Conservation (phyloP, 495 filamentous ascomycete genomes). For the Podospora anserina region DNA sequence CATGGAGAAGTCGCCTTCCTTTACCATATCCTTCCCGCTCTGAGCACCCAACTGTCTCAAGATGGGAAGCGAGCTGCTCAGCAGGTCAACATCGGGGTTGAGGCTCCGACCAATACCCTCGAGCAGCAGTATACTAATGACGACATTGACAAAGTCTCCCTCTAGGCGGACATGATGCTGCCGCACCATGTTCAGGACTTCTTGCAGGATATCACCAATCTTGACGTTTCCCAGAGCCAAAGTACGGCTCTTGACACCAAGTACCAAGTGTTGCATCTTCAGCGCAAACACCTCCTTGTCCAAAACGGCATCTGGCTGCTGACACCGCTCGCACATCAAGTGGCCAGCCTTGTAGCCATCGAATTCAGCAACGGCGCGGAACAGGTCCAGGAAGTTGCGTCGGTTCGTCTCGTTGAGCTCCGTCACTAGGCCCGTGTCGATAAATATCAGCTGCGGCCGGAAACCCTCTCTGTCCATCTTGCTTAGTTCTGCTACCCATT, state of each 20-base stretch:
- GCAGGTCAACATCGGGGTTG: conserved; percentile 82
- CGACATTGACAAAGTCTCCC: conserved; percentile 98
- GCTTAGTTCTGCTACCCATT: conserved; percentile 68
- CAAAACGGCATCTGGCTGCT: conserved; percentile 83
- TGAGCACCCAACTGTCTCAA: conserved; percentile 82
- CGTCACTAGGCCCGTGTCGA: conserved; percentile 95
- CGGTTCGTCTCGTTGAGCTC: conserved; percentile 85
- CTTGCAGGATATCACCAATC: conserved; percentile 89
- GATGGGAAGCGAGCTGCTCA: conserved; percentile 85
- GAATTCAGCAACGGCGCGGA: conserved; percentile 94
- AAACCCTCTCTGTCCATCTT: conserved; percentile 88
- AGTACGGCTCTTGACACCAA: conserved; percentile 83
- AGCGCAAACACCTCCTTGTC: conserved; percentile 86
- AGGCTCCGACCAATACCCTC: conserved; percentile 91
- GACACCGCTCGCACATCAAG: conserved; percentile 92
- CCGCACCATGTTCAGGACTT: conserved; percentile 90
- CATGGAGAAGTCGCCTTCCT: conserved; percentile 83
- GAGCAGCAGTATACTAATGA: conserved; percentile 87
- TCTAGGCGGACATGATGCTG: conserved; percentile 91
- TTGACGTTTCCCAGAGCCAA: conserved; percentile 92
- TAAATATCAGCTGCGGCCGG: conserved; percentile 93
- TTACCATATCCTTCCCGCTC: conserved; percentile 62
- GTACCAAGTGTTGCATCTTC: conserved; percentile 93
- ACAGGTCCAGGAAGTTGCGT: conserved; percentile 90
- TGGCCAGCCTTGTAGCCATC: conserved; percentile 94